These are phyloP conservation scores for Penicilliopsis zonata DNA, from an alignment of 495 filamentous ascomycete species.

Conservation along the genomic window DNA sequence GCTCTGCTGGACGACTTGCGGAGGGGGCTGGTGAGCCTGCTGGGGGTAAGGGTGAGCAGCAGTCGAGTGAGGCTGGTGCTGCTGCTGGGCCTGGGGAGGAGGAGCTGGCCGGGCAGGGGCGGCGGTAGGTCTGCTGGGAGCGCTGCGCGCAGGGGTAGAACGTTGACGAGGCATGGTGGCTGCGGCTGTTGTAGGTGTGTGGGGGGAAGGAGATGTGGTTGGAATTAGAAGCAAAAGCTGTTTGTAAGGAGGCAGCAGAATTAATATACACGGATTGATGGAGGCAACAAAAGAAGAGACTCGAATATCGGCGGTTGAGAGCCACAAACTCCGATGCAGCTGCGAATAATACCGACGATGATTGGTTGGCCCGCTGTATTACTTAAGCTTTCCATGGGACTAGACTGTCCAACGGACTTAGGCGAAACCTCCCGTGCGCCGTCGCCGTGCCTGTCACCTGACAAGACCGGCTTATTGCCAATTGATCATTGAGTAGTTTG, in stretches of 20 bases:
- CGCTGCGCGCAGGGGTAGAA: constrained; percentile 41
- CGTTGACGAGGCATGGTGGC: constrained; percentile 68
- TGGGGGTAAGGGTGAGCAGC: constrained; percentile 47
- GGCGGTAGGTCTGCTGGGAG: constrained; percentile 54
- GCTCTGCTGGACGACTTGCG: constrained; percentile 34
- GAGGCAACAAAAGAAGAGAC: constrained; percentile 18
- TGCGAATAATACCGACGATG: constrained; percentile 1
- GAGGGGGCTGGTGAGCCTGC: constrained; percentile 32
- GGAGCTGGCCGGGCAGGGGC: constrained; percentile 48
- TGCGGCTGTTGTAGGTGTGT: constrained; percentile 5
- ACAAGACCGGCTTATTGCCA: too few relatives aligned
- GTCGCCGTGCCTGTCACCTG: too few relatives aligned
- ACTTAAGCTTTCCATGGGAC: too few relatives aligned
- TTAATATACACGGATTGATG: constrained; percentile 2
- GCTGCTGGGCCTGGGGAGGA: constrained; percentile 34
- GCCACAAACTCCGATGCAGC: constrained; percentile 15
- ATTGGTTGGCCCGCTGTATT: constrained; percentile 10
- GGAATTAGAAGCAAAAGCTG: not conserved
- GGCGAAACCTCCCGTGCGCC: too few relatives aligned
- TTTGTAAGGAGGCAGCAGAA: not conserved
- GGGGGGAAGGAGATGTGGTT: not conserved
- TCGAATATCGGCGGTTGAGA: constrained; percentile 13
- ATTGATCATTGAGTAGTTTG: too few relatives aligned
- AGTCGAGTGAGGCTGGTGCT: constrained; percentile 45
- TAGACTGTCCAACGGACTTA: too few relatives aligned